These are phyloP conservation scores for Dipteronia dyeriana DNA, from an alignment of 345 rosid genomes.

Conservation along the genomic window DNA sequence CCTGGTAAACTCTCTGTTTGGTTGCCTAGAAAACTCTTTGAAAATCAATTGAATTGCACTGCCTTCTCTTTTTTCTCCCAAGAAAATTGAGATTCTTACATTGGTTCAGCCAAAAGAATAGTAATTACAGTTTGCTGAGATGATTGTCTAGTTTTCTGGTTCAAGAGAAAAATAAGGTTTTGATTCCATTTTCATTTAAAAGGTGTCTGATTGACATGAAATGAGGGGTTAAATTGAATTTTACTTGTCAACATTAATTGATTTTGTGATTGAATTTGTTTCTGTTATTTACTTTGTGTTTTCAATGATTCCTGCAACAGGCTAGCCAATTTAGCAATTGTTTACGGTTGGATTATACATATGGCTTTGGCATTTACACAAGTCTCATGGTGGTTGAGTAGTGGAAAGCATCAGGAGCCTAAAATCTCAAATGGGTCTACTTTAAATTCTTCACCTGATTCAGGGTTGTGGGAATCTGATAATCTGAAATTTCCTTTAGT, in stretches of 20 bases:
- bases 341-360: slow-evolving; percentile 10
- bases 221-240: slow-evolving; percentile 5
- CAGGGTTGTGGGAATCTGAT: slow-evolving; percentile 51
- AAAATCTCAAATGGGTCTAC: slow-evolving; percentile 44
- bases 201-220: neutral
- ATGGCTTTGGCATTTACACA: slow-evolving; percentile 65
- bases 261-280: neutral
- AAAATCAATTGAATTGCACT: neutral
- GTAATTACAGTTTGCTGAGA: neutral
- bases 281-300: neutral
- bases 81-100: neutral
- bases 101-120: neutral
- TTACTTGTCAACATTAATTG: neutral
- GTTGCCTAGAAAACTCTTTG: neutral
- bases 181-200: neutral
- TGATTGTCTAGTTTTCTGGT: neutral
- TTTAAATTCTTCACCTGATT: slow-evolving; percentile 38
- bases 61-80: neutral
- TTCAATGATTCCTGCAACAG: slow-evolving; percentile 10
- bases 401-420: slow-evolving; percentile 59
- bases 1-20: neutral
- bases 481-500: slow-evolving; percentile 58
- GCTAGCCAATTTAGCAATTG: slow-evolving; percentile 12
- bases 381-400: slow-evolving; percentile 68
- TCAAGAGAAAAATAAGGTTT: slow-evolving; percentile 4